Evolutionary conservation across 2,329 filamentous ascomycete genomes (phyloP), one percentile per base, ranked within the genome.

Genomic region (Beauveria pseudobassiana): DNA sequence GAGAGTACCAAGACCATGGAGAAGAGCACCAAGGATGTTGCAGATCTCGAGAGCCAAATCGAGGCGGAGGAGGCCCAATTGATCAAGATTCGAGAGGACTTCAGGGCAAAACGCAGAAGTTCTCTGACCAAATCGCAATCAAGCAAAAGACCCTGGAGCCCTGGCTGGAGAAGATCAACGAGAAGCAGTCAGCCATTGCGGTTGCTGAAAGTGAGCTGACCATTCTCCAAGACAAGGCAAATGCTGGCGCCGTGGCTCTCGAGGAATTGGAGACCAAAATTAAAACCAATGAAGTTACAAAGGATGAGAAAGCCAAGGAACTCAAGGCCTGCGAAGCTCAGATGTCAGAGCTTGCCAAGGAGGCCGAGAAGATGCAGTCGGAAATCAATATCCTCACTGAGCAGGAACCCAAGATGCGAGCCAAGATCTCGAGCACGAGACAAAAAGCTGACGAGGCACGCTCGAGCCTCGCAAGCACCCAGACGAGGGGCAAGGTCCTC

Each of bases 401-500:
- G 51, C 89, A 91, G 71, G 95, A 98, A 72, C 91, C 93, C 14
- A 87, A 90, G 65, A 79, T 96, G 64, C 88, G 91, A 45, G 82
- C 88, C 26, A 91, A 93, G 74, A 85, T 99, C 40, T 98, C 95
- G 5, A 90, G 88, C 63, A 90, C 91, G 10, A 85, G 95, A 52
- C 93, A 97, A 72, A 98, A 96, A 77, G 95, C 95, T 5, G 95
- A 99, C 65, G 96, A 99, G 75, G 95, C 95, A 22, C 87, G 91
- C 64, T 93, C 92, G 4, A 97, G 89, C 72, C 81, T 99, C 53
- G 89, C 92, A 2, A 91, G 88, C 65, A 96, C 89, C 0, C 93
- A 98, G 72, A 96, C 91, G 14, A 90, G 96, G 66, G 91, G 95
- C 65, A 96, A 95, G 65, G 95, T 99, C 4, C 82, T 98, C 61